These are phyloP conservation scores for Podaxis mareebaensis DNA, from an alignment of 768 basidiomycete genomes.

Conservation along the genomic window DNA sequence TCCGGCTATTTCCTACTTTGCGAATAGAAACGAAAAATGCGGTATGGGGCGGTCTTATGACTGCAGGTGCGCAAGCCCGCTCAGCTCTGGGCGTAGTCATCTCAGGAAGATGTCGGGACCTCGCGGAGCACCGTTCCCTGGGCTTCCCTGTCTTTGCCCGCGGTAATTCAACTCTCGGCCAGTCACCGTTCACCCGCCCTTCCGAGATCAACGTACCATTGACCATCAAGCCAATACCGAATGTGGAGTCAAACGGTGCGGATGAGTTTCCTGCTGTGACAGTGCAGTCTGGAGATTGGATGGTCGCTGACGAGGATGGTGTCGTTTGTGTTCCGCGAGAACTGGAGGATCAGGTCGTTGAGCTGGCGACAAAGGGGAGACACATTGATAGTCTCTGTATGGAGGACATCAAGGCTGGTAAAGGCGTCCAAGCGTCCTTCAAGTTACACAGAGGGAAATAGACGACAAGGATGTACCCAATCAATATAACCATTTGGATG, in stretches of 20 bases:
- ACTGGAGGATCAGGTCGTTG: slow-evolving; percentile 54
- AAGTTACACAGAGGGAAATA: slow-evolving; percentile 64
- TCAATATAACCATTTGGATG: not conserved
- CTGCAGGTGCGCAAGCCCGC: slow-evolving; percentile 76
- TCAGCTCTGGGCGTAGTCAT: slow-evolving; percentile 76
- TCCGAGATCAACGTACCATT: slow-evolving; percentile 73
- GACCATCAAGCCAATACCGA: slow-evolving; percentile 32
- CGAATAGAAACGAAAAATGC: slow-evolving; percentile 70
- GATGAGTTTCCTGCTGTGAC: slow-evolving; percentile 52
- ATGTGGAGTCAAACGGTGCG: slow-evolving; percentile 18
- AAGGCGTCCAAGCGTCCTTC: slow-evolving; percentile 78
- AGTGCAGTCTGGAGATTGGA: slow-evolving; percentile 76
- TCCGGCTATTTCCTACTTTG: too few species aligned
- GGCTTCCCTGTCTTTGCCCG: slow-evolving; percentile 83
- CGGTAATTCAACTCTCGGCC: slow-evolving; percentile 82
- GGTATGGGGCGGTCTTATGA: slow-evolving; percentile 93
- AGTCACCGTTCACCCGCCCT: slow-evolving; percentile 80
- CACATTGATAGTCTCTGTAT: slow-evolving; percentile 72
- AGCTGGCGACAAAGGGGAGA: slow-evolving; percentile 56
- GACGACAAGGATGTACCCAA: not conserved
- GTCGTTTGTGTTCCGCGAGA: slow-evolving; percentile 76
- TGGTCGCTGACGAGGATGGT: slow-evolving; percentile 88
- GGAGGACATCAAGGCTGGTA: slow-evolving; percentile 73
- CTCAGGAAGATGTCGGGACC: slow-evolving; percentile 83
- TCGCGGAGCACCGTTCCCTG: slow-evolving; percentile 70